Evolutionary conservation across 2,329 filamentous ascomycete genomes (phyloP), one percentile per base, ranked within the genome.

Genomic region (Aspergillus arachidicola): DNA sequence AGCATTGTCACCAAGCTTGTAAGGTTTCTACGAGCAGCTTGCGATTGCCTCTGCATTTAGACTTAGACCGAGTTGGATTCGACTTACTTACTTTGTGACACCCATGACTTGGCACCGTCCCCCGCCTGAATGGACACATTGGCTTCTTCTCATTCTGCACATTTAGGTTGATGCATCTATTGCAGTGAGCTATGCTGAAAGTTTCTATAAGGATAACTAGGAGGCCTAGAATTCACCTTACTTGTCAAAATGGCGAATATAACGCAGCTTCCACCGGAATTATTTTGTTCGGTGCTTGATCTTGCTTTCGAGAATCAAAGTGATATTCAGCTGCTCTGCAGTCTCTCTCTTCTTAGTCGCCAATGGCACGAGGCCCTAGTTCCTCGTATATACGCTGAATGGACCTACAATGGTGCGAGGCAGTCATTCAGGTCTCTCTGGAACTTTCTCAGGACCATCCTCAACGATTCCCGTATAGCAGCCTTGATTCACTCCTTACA

Each of bases 391-490:
- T 54, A 54, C n/a, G 34, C 51, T 28, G n/a, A 54, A 56, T 56
- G 60, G 63, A 43, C 54, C 19, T 65, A 60, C 34, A 62, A 63
- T 56, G 60, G 63, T 6, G 60, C 34, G 16, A 46, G 54, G 41
- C 30, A 65, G 30, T 30, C 54, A 14, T 63, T 55, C 30, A 41
- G 28, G 51, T 36, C 21, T 12, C 57, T 65, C 6, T 65, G 57
- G 60, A 59, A 45, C 7, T 65, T 61, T 28, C 26, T 63, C 2
- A 14, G 48, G 11, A 59, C 54, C 5, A 56, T 63, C 12, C 46
- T 48, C 23, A 26, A 3, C n/a, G 55, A 60, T 34, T 16, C 55
- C 14, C 7, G 32, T 26, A 36, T 57, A 1, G 60, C 63, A 41
- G 30, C 23, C 11, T 26, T 50, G 19, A 55, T 65, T 14, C 30